Conservation (phyloP, 176 grass and related monocot genomes). For the Alloteropsis semialata region DNA sequence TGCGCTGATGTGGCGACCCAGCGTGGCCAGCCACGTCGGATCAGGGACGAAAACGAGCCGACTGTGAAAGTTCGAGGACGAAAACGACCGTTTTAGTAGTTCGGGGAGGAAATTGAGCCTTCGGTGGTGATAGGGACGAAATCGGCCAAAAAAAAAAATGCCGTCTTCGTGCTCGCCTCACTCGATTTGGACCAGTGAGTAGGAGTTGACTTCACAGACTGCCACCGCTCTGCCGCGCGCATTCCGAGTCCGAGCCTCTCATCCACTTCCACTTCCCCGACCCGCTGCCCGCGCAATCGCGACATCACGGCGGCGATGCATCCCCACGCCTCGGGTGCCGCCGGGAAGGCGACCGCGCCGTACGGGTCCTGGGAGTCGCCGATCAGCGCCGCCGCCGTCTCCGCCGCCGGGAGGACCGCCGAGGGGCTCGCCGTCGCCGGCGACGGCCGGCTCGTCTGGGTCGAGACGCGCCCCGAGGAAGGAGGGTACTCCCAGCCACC, state of each 20-base stretch:
- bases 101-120: too few relatives aligned
- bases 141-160: too few relatives aligned
- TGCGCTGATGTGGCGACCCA: too few relatives aligned
- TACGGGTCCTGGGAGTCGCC: slow-evolving; percentile 94
- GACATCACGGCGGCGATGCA: slow-evolving; percentile 22
- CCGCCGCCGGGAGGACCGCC: slow-evolving; percentile 55
- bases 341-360: slow-evolving; percentile 48
- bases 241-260: background rate
- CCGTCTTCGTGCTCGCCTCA: background rate
- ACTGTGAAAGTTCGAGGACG: too few relatives aligned
- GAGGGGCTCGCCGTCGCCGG: slow-evolving; percentile 66
- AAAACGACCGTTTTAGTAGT: too few relatives aligned
- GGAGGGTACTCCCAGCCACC: slow-evolving; percentile 48
- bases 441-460: slow-evolving; percentile 77
- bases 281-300: slow-evolving; percentile 14
- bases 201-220: background rate
- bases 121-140: too few relatives aligned
- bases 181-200: background rate
- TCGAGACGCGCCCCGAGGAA: slow-evolving; percentile 78
- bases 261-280: slow-evolving; percentile 1
- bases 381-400: slow-evolving; percentile 72
- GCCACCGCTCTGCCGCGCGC: background rate
- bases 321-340: background rate
- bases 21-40: too few relatives aligned
- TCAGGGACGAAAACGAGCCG: too few relatives aligned